Conservation (phyloP, 1,284 basidiomycete species). For the Ganoderma sp. region DNA sequence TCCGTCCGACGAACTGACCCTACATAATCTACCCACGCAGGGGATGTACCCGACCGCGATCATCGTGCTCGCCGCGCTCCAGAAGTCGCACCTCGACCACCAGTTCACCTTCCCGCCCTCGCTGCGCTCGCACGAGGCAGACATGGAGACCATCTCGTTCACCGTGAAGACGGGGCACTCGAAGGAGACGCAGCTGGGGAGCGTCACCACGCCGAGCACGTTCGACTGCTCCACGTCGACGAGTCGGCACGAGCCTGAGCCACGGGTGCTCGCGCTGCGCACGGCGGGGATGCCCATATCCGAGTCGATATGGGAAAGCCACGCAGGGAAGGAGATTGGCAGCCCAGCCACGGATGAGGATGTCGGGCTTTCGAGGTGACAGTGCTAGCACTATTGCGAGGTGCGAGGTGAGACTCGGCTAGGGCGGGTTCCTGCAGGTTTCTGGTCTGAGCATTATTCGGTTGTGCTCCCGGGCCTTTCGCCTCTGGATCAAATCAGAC, state of each 20-base stretch:
- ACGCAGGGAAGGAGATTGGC: neutral
- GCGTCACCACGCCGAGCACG: neutral
- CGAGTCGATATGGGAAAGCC: neutral
- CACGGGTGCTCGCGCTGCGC: neutral
- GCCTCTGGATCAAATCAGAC: neutral
- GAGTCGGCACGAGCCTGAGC: neutral
- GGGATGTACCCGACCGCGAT: slow-evolving; percentile 23
- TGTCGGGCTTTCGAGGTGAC: neutral
- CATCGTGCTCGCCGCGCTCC: slow-evolving; percentile 23
- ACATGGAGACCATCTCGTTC: neutral
- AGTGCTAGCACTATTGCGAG: too few relatives aligned
- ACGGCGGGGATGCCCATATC: neutral
- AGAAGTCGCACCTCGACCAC: slow-evolving; percentile 24
- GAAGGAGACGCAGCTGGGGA: neutral
- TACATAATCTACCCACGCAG: neutral
- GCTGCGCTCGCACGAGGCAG: neutral
- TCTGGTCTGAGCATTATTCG: neutral
- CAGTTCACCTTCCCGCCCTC: slow-evolving; percentile 20
- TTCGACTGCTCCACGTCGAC: neutral
- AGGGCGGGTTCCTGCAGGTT: neutral
- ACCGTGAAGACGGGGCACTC: neutral
- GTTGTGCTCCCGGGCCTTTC: neutral
- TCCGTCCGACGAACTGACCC: neutral
- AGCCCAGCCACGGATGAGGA: neutral
- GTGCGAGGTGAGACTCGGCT: neutral